Percentiles rank a stretch among this genome's conserved stretches.
These are phyloP conservation scores for Ustilago esculenta DNA, from an alignment of 1,284 basidiomycete species.

Conservation along the genomic window DNA sequence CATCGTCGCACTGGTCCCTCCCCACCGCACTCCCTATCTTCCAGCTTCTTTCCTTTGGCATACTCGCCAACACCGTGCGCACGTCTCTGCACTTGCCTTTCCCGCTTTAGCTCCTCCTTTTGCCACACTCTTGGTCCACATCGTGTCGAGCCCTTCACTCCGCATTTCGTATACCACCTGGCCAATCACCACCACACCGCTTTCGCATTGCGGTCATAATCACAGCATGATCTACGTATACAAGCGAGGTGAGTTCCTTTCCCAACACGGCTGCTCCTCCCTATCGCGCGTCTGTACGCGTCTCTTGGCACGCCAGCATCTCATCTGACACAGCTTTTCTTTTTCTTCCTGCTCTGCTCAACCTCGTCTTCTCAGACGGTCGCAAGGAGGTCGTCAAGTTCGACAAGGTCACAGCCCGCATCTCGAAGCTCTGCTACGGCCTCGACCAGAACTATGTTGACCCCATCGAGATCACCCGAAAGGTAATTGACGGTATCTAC, in stretches of 20 bases:
- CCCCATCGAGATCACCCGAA: slow-evolving; percentile 78
- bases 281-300: too few species aligned
- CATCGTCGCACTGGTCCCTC: slow-evolving; percentile 33
- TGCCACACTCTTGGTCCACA: too few species aligned
- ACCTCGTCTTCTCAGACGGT: slow-evolving; percentile 55
- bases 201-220: slow-evolving; percentile 6
- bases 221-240: slow-evolving; percentile 64
- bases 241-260: slow-evolving; percentile 59
- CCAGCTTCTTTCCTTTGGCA: slow-evolving; percentile 7
- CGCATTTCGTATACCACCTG: slow-evolving; percentile 14
- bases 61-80: slow-evolving; percentile 10
- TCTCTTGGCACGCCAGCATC: too few species aligned
- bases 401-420: slow-evolving; percentile 73
- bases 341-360: neutral
- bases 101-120: neutral
- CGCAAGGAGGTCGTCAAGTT: slow-evolving; percentile 66
- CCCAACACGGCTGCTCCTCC: neutral
- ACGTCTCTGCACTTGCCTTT: slow-evolving; percentile 8
- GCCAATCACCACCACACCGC: slow-evolving; percentile 11
- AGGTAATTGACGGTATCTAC: slow-evolving; percentile 91
- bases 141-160: slow-evolving; percentile 8
- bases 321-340: slow-evolving; percentile 8
- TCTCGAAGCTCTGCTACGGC: slow-evolving; percentile 96
- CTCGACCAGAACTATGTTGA: slow-evolving; percentile 93
- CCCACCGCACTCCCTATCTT: slow-evolving; percentile 3